These are phyloP conservation scores for Triticum aestivum DNA, from an alignment of 176 grass and related monocot genomes.

Conservation along the genomic window IWGSC_CS_RefSeq_v2.1 NC_057801.1:270783944-270784443, in stretches of 20 bases:
- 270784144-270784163: slow-evolving; percentile 70
- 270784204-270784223: slow-evolving; percentile 80
- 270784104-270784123: neutral
- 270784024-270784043: neutral
- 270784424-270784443: neutral
- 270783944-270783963: slow-evolving; percentile 60
- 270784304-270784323: slow-evolving; percentile 79
- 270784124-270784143: slow-evolving; percentile 26
- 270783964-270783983: slow-evolving; percentile 48
- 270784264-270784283: slow-evolving; percentile 67
- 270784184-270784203: slow-evolving; percentile 69
- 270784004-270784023: slow-evolving; percentile 27
- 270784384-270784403: neutral
- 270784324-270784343: slow-evolving; percentile 88
- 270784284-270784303: slow-evolving; percentile 72
- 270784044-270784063: neutral
- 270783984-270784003: slow-evolving; percentile 59
- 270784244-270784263: slow-evolving; percentile 68
- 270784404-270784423: neutral
- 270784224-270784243: slow-evolving; percentile 93
- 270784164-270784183: slow-evolving; percentile 67
- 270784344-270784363: slow-evolving; percentile 47
- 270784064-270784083: slow-evolving; percentile 16
- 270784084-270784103: neutral
- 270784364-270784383: neutral